Conservation (phyloP, 2,329 filamentous ascomycete species). For the Verticillium klebahnii region DNA sequence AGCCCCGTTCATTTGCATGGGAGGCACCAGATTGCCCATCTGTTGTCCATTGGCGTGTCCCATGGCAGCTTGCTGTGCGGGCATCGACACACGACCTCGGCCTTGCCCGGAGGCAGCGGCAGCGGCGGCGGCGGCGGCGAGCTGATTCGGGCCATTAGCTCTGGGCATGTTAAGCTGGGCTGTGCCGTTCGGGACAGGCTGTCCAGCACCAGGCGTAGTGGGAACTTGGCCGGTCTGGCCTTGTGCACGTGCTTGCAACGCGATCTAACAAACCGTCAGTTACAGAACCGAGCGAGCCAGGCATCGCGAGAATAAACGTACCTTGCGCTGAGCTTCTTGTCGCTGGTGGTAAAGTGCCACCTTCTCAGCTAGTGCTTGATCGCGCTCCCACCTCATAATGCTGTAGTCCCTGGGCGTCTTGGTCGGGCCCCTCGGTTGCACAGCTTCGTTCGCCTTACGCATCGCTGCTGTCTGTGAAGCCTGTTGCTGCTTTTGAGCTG, state of each 20-base stretch:
- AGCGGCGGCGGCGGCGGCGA: slow-evolving; percentile 18
- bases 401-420: slow-evolving; percentile 92
- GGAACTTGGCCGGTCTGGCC: slow-evolving; percentile 40
- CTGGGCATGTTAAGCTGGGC: slow-evolving; percentile 29
- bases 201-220: slow-evolving; percentile 26
- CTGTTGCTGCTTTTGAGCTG: slow-evolving; percentile 83
- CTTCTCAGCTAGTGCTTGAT: slow-evolving; percentile 61
- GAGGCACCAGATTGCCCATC: slow-evolving; percentile 47
- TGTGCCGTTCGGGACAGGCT: slow-evolving; percentile 20
- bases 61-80: slow-evolving; percentile 48
- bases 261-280: slow-evolving; percentile 23
- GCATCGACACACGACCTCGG: slow-evolving; percentile 49
- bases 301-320: slow-evolving; percentile 32
- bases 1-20: slow-evolving; percentile 58
- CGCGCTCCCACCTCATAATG: slow-evolving; percentile 79
- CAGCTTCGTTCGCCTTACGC: slow-evolving; percentile 71
- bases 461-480: slow-evolving; percentile 69
- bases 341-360: slow-evolving; percentile 52
- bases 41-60: slow-evolving; percentile 35
- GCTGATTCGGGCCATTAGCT: slow-evolving; percentile 37
- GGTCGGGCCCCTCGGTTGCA: slow-evolving; percentile 37
- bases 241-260: slow-evolving; percentile 42
- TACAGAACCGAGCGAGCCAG: background rate
- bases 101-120: slow-evolving; percentile 32
- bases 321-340: slow-evolving; percentile 55